Evolutionary conservation across 192 early-diverging fungal genomes (phyloP).

Genomic region (Coemansia sp.): DNA sequence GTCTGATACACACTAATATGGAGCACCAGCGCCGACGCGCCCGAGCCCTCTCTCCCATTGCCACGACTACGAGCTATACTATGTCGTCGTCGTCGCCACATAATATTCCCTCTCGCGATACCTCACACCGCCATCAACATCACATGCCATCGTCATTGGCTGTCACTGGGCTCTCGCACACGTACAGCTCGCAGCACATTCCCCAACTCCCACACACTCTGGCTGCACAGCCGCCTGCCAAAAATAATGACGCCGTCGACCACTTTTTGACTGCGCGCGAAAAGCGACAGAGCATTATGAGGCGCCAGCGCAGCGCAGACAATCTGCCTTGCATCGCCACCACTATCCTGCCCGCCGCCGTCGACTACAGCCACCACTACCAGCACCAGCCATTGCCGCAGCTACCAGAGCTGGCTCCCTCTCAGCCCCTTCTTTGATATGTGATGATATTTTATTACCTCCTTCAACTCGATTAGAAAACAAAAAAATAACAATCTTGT

Average conservation of each 20-base stretch:
- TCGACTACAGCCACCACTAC: conserved; percentile 22
- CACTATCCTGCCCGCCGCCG: neutral
- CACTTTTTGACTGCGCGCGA: conserved; percentile 38
- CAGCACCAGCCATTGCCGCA: conserved; percentile 32
- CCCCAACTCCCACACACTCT: neutral
- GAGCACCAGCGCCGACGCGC: conserved; percentile 6
- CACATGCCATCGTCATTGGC: conserved; percentile 18
- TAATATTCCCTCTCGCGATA: neutral
- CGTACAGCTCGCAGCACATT: neutral
- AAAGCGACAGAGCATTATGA: conserved; percentile 36
- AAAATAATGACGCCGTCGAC: neutral
- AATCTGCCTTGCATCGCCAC: conserved; percentile 12
- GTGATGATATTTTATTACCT: neutral
- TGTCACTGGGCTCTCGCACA: neutral
- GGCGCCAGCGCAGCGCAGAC: conserved; percentile 45
- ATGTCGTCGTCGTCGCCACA: neutral
- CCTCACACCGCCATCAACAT: conserved; percentile 13
- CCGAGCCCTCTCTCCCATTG: neutral
- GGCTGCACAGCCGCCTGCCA: neutral
- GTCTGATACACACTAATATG: neutral
- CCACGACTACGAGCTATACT: neutral
- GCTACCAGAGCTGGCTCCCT: neutral
- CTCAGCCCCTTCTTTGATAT: conserved; percentile 1
- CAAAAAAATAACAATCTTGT: neutral
- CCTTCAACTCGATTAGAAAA: too few species aligned